Percentiles rank a stretch among this genome's conserved stretches.
Conservation (phyloP, 2,329 filamentous ascomycete genomes). For the Fusarium sp. region DNA sequence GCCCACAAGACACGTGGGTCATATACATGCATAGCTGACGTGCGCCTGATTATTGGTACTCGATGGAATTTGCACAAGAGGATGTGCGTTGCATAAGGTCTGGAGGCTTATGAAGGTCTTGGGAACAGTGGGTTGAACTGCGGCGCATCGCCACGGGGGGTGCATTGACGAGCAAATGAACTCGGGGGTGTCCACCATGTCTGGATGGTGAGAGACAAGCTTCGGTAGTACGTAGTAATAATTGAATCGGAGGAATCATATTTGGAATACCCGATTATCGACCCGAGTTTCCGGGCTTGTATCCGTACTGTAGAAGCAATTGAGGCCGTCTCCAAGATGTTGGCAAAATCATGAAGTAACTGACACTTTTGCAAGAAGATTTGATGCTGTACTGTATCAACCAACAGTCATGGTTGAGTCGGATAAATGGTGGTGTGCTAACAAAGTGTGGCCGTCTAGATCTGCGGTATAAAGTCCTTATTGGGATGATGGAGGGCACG, state of each 20-base stretch:
- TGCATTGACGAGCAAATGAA: constrained; percentile 40
- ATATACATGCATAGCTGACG: constrained; percentile 19
- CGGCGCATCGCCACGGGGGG: constrained; percentile 6
- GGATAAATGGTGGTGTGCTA: constrained; percentile 21
- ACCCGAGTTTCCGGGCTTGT: not conserved
- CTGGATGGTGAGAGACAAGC: constrained; percentile 1
- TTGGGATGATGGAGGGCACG: constrained; percentile 22
- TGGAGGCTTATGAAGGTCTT: constrained; percentile 16
- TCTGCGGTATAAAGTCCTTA: constrained; percentile 30
- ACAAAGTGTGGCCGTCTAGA: constrained; percentile 29
- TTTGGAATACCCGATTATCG: not conserved
- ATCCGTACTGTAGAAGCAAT: not conserved
- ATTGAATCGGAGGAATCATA: not conserved
- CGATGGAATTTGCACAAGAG: not conserved
- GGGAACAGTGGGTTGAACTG: not conserved
- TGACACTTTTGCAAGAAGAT: not conserved
- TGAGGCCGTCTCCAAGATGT: not conserved
- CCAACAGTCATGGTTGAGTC: constrained; percentile 11
- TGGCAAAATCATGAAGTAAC: not conserved
- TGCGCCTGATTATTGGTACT: constrained; percentile 5
- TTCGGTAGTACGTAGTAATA: not conserved
- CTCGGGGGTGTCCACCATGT: constrained; percentile 21
- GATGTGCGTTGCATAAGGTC: constrained; percentile 19
- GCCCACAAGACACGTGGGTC: constrained; percentile 31
- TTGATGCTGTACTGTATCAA: not conserved